Evolutionary conservation across 768 basidiomycete genomes (phyloP).

Genomic region (Cystobasidium tubakii): DNA sequence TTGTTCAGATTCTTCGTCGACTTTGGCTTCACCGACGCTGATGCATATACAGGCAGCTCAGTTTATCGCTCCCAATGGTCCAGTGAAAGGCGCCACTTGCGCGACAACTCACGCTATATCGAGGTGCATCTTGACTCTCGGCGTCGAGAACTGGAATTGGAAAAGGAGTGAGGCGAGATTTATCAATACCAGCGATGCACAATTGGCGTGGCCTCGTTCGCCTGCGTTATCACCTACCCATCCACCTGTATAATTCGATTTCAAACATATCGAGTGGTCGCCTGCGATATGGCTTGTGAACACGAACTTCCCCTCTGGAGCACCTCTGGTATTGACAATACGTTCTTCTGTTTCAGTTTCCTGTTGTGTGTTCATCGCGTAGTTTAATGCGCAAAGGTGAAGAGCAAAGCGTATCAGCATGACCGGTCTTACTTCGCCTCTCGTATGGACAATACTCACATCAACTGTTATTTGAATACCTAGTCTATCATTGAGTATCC

Average conservation of each 20-base stretch:
- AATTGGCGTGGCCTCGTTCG: no score
- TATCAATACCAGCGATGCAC: no score
- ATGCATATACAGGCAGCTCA: background rate
- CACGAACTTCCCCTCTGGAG: conserved; percentile 83
- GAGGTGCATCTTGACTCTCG: conserved; percentile 86
- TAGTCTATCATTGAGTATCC: conserved; percentile 65
- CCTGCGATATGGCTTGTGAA: conserved; percentile 96
- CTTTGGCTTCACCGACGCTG: conserved; percentile 70
- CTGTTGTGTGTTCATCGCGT: conserved; percentile 52
- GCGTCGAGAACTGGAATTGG: conserved; percentile 49
- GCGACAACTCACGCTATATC: conserved; percentile 60
- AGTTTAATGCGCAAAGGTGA: background rate
- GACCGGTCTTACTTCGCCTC: background rate
- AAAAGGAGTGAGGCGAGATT: background rate
- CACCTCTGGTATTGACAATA: conserved; percentile 84
- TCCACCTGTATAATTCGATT: conserved; percentile 70
- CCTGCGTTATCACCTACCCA: conserved; percentile 61
- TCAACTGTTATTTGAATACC: conserved; percentile 88
- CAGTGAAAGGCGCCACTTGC: background rate
- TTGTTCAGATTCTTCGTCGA: conserved; percentile 80
- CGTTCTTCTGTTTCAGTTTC: conserved; percentile 75
- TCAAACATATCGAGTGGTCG: conserved; percentile 94
- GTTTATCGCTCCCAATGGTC: no score
- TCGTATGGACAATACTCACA: conserved; percentile 54
- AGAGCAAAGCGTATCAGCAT: background rate